Percentiles rank a stretch among this genome's conserved stretches.
Evolutionary conservation across 2,329 filamentous ascomycete species (phyloP).

Genomic region (Sporothrix luriei): DNA sequence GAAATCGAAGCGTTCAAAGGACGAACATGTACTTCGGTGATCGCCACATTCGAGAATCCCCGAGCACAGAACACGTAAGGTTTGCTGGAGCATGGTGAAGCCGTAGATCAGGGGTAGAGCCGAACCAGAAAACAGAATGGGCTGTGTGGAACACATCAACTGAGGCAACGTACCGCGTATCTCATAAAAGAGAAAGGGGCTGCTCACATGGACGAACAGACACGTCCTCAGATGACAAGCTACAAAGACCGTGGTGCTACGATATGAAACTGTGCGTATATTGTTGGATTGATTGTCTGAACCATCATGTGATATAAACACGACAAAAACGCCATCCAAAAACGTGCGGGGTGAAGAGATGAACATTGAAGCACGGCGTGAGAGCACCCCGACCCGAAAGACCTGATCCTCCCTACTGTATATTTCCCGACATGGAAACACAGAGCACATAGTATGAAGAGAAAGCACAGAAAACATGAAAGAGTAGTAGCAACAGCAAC

Average conservation of each 20-base stretch:
- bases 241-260: neutral
- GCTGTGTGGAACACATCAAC: no score
- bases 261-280: neutral
- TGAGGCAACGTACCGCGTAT: slow-evolving; percentile 10
- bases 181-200: neutral
- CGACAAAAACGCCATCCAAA: slow-evolving; percentile 16
- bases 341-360: no score
- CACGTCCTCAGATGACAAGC: neutral
- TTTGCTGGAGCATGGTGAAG: neutral
- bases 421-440: neutral
- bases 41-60: slow-evolving; percentile 5
- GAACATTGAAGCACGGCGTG: neutral
- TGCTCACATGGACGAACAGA: neutral
- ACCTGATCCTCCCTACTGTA: neutral
- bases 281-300: neutral
- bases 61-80: neutral
- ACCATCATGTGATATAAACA: slow-evolving; percentile 21
- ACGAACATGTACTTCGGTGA: slow-evolving; percentile 14
- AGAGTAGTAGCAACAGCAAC: no score
- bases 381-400: neutral
- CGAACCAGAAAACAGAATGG: neutral
- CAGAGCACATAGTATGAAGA: neutral
- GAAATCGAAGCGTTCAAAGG: neutral
- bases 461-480: neutral
- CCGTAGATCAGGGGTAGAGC: slow-evolving; percentile 3